phyloP scores from a whole-genome alignment of 2,329 filamentous ascomycete species.

The Exophiala oligosperma region DNA sequence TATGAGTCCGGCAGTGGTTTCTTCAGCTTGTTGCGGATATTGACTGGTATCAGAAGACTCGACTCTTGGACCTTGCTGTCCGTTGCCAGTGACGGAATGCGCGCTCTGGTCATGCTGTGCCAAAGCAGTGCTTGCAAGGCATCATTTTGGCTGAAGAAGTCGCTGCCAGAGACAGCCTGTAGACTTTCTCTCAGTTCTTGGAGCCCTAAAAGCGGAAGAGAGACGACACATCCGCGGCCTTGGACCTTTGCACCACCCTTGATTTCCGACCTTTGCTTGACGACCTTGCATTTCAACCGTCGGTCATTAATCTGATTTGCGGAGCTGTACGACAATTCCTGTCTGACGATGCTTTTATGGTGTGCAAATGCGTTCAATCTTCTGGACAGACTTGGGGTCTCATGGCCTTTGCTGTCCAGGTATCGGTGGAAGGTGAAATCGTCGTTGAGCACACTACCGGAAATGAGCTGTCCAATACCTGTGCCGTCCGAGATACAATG shows the following conservation, averaged over 20 bases:
- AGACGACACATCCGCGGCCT: constrained; percentile 27
- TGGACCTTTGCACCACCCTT: constrained; percentile 6
- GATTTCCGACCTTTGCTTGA: constrained; percentile 1
- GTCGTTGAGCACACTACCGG: constrained; percentile 25
- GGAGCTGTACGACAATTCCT: constrained; percentile 22
- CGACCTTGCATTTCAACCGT: constrained; percentile 17
- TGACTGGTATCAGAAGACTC: constrained; percentile 41
- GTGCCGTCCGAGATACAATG: constrained; percentile 31
- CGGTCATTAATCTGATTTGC: constrained; percentile 23
- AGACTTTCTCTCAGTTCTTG: constrained; percentile 10
- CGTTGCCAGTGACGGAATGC: constrained; percentile 34
- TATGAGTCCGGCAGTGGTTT: constrained; percentile 38
- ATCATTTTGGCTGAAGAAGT: constrained; percentile 21
- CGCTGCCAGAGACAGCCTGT: constrained; percentile 1
- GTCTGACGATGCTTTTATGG: constrained; percentile 22
- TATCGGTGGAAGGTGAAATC: constrained; percentile 22
- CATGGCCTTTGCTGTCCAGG: constrained; percentile 12
- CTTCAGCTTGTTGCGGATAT: constrained; percentile 38
- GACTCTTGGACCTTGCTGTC: constrained; percentile 32
- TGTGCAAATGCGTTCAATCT: constrained; percentile 25
- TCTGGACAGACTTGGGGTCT: constrained; percentile 13
- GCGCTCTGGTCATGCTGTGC: constrained; percentile 34
- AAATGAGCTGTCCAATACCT: constrained; percentile 24
- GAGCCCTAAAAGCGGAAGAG: constrained; percentile 18
- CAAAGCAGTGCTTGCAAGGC: constrained; percentile 38